Evolutionary conservation across 495 filamentous ascomycete species (phyloP).

Genomic region (Tuber aestivum): DNA sequence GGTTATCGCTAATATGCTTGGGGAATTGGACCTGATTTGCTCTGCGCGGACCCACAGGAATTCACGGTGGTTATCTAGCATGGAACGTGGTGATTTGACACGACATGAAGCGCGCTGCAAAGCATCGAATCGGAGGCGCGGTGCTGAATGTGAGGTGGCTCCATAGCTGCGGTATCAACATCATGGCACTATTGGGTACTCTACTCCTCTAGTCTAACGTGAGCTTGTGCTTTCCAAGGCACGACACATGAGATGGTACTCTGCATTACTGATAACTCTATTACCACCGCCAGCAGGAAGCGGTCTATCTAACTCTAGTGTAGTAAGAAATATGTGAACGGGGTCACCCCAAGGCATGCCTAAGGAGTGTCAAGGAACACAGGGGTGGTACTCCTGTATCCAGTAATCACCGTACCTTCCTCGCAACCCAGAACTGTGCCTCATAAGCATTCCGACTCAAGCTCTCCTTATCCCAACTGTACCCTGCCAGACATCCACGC

Average conservation of each 20-base stretch:
- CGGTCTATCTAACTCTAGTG: background rate
- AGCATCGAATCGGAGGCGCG: background rate
- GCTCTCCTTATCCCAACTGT: conserved; percentile 74
- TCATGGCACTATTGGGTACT: background rate
- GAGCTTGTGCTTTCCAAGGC: background rate
- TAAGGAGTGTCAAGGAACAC: background rate
- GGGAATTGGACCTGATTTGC: background rate
- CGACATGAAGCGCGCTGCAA: background rate
- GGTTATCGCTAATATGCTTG: background rate
- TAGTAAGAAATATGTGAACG: background rate
- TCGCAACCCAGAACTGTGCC: conserved; percentile 76
- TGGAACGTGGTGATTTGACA: background rate
- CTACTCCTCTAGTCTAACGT: background rate
- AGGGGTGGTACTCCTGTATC: background rate
- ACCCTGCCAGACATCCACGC: conserved; percentile 58
- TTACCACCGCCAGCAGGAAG: background rate
- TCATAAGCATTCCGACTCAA: conserved; percentile 78
- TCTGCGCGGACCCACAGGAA: background rate
- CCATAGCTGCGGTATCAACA: background rate
- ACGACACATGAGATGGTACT: background rate
- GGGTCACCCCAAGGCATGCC: background rate
- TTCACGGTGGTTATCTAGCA: background rate
- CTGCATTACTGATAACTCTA: background rate
- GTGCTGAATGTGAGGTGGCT: background rate
- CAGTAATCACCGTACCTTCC: conserved; percentile 49